These are phyloP conservation scores for Coffea humblotiana DNA, from an alignment of 305 asterid genomes.

Conservation along the genomic window DNA sequence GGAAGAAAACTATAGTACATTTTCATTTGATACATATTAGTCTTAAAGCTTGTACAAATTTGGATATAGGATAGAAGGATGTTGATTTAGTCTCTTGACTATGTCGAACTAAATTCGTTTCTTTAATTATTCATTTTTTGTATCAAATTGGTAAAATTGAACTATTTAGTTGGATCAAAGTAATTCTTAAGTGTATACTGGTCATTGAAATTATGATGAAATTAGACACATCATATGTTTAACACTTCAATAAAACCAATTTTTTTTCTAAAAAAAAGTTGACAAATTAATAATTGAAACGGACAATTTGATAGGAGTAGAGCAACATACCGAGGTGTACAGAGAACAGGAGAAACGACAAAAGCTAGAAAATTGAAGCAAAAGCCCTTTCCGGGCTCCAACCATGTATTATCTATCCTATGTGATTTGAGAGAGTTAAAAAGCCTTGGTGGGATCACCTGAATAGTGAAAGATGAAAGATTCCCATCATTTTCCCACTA, in stretches of 20 bases:
- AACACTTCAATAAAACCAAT: too few species aligned
- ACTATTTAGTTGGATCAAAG: not conserved
- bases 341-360: too few species aligned
- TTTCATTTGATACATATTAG: too few species aligned
- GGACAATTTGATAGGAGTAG: not conserved
- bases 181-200: not conserved
- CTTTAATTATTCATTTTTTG: not conserved
- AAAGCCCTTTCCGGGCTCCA: not conserved
- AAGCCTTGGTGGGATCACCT: not conserved
- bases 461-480: not conserved
- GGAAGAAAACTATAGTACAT: too few species aligned
- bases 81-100: not conserved
- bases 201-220: not conserved
- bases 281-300: too few species aligned
- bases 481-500: constrained; percentile 1
- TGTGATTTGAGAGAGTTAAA: not conserved
- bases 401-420: not conserved
- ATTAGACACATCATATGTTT: not conserved
- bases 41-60: too few species aligned
- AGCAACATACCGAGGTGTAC: not conserved
- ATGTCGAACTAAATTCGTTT: not conserved
- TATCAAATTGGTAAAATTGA: not conserved
- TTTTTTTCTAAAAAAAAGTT: too few species aligned
- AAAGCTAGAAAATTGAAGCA: not conserved
- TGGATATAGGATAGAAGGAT: too few species aligned